Percentiles rank a stretch among this genome's conserved stretches.
phyloP scores from a whole-genome alignment of 352 stramenopile genomes.

The Thalassiosira livingstoniorum region DNA sequence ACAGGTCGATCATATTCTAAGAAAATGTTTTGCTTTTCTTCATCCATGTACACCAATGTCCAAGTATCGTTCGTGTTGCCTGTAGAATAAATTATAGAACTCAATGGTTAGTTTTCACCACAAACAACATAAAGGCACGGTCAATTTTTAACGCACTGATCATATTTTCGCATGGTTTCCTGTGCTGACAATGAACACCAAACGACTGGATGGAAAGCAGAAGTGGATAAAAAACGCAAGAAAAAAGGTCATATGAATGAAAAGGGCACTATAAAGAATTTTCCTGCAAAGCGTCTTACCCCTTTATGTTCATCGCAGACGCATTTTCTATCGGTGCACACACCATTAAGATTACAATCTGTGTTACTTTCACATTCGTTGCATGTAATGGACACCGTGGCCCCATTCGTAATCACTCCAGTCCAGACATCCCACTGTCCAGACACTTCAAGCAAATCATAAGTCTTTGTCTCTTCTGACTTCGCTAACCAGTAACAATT shows the following conservation, averaged over 20 bases:
- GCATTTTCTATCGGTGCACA: constrained; percentile 19
- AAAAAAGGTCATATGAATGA: neutral
- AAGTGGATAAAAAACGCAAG: neutral
- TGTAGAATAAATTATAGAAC: neutral
- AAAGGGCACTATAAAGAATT: neutral
- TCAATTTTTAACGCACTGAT: constrained; percentile 3
- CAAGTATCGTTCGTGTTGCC: too few relatives aligned
- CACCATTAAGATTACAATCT: constrained; percentile 43
- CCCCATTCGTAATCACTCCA: neutral
- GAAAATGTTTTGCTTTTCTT: too few relatives aligned
- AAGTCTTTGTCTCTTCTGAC: constrained; percentile 16
- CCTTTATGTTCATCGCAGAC: constrained; percentile 6
- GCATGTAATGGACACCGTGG: constrained; percentile 4
- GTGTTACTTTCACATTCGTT: neutral
- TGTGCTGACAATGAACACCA: constrained; percentile 12
- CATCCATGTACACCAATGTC: too few relatives aligned
- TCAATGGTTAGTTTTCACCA: neutral
- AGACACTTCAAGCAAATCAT: constrained; percentile 23
- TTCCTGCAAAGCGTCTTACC: constrained; percentile 19
- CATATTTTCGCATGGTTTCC: neutral
- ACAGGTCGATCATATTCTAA: too few relatives aligned
- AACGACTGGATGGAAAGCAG: neutral
- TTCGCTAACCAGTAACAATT: constrained; percentile 6
- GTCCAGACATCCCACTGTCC: constrained; percentile 27
- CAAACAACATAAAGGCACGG: neutral